Conservation (phyloP, 2,329 filamentous ascomycete genomes). For the Pseudogymnoascus sp. region DNA sequence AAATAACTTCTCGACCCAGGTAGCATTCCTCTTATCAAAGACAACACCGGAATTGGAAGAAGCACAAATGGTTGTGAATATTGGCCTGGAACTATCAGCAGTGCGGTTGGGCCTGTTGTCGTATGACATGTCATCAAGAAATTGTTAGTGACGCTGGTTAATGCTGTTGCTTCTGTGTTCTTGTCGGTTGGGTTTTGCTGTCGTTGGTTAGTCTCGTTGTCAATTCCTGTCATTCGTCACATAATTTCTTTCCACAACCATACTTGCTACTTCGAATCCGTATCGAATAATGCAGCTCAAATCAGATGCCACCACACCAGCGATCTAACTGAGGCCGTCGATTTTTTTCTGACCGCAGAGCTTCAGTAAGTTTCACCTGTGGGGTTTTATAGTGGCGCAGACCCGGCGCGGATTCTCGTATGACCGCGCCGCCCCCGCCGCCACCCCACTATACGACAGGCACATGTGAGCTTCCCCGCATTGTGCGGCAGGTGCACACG, state of each 20-base stretch:
- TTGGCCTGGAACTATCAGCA: no score
- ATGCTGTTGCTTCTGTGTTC: background rate
- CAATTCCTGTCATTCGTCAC: background rate
- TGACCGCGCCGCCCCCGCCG: background rate
- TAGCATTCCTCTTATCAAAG: no score
- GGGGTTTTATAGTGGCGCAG: background rate
- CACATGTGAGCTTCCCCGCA: background rate
- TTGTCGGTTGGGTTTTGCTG: background rate
- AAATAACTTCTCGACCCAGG: background rate
- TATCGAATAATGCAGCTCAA: background rate
- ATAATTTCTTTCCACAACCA: background rate
- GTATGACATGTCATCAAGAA: no score
- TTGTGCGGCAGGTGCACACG: background rate
- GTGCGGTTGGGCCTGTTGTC: no score
- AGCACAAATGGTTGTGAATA: no score
- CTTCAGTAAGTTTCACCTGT: background rate
- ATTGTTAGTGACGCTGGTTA: background rate
- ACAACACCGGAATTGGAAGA: no score
- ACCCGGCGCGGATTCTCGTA: background rate
- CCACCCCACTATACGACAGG: background rate
- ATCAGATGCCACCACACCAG: background rate
- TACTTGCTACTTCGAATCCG: background rate
- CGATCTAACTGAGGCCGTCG: background rate
- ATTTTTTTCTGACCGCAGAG: background rate
- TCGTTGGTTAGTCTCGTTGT: background rate